Conservation (phyloP, 306 rosid species). For the Alnus glutinosa region DNA sequence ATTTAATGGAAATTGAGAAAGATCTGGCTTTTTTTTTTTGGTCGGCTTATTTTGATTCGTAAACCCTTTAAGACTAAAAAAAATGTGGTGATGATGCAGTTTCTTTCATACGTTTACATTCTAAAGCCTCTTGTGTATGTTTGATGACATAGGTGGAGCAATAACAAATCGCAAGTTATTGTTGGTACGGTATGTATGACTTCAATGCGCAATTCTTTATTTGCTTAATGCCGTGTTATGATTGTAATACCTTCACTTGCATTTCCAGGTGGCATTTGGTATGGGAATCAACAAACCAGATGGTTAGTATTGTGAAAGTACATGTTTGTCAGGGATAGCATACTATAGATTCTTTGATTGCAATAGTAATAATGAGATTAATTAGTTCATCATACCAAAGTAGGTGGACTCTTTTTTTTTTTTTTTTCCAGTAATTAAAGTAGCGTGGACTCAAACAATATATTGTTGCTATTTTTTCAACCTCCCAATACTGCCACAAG, state of each 20-base stretch:
- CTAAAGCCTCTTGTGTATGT: constrained; percentile 21
- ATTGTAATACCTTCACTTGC: constrained; percentile 10
- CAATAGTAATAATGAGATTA: background rate
- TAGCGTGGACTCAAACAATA: no score
- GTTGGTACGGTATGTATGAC: constrained; percentile 81
- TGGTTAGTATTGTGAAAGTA: constrained; percentile 57
- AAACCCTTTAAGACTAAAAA: background rate
- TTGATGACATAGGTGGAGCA: constrained; percentile 80
- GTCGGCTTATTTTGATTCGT: constrained; percentile 11
- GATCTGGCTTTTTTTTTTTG: constrained; percentile 7
- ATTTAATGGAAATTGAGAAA: constrained; percentile 21
- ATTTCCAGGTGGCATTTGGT: constrained; percentile 93
- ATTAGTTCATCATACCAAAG: background rate
- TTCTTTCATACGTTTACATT: constrained; percentile 16
- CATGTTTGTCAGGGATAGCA: constrained; percentile 5
- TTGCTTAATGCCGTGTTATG: background rate
- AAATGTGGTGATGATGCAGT: background rate
- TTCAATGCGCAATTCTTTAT: constrained; percentile 15
- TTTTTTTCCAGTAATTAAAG: no score
- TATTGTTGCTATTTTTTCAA: no score
- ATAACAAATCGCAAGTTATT: constrained; percentile 75
- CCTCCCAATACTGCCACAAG: no score
- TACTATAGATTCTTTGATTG: background rate
- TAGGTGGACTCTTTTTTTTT: background rate
- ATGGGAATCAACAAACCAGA: constrained; percentile 99